Conservation (phyloP, 352 stramenopile genomes). For the Hyaloperonospora brassicae region DNA sequence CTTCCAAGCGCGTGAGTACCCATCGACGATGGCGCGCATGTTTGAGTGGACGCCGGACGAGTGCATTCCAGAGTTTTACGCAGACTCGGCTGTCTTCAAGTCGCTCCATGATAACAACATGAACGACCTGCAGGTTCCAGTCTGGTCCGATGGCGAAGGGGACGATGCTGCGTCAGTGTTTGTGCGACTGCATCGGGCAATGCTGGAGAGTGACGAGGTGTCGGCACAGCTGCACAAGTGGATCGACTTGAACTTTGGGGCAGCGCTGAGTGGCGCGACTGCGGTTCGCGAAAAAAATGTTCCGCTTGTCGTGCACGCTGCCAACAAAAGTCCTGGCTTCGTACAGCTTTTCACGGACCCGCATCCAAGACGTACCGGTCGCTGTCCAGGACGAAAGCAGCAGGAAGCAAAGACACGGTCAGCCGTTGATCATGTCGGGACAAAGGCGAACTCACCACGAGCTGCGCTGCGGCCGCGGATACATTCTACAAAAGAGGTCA, state of each 20-base stretch:
- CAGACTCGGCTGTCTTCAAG: constrained; percentile 76
- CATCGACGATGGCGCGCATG: constrained; percentile 81
- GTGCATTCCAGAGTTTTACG: constrained; percentile 94
- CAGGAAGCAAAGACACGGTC: constrained; percentile 1
- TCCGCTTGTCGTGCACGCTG: constrained; percentile 44
- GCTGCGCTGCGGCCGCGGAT: too few species aligned
- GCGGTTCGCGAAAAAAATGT: constrained; percentile 89
- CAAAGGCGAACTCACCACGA: too few species aligned
- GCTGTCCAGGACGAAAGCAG: constrained; percentile 1
- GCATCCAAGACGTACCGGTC: constrained; percentile 29
- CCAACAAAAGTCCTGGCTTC: constrained; percentile 66
- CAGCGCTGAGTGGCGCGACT: constrained; percentile 60
- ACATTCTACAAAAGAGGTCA: constrained; percentile 20
- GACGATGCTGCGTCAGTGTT: constrained; percentile 49
- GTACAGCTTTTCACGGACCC: constrained; percentile 51
- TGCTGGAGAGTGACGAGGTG: constrained; percentile 89
- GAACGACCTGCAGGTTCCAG: constrained; percentile 58
- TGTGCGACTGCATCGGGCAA: constrained; percentile 80
- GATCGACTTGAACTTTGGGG: constrained; percentile 96
- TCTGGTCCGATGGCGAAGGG: constrained; percentile 52
- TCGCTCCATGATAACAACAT: constrained; percentile 74
- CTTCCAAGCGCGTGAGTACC: constrained; percentile 93
- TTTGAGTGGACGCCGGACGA: constrained; percentile 94
- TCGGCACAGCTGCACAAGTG: constrained; percentile 84
- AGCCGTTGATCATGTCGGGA: background rate